These are phyloP conservation scores for Strombidium stylifer DNA, from an alignment of 73 alveolate species.

Conservation along the genomic window DNA sequence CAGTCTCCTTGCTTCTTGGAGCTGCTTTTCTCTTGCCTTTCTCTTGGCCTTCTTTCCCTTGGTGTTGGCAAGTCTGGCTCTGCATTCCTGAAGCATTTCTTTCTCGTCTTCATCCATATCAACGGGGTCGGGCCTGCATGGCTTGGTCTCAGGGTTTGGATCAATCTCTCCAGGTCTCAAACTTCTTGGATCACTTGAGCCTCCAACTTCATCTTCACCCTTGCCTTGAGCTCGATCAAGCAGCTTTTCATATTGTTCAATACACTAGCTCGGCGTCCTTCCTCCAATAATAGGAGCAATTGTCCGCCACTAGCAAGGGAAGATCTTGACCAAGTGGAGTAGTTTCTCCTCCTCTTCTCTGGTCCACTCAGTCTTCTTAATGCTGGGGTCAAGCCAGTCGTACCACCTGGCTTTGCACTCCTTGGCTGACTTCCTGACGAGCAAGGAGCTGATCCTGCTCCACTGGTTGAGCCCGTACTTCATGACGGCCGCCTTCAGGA, in stretches of 20 bases:
- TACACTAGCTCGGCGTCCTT: constrained; percentile 98
- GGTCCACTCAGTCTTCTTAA: constrained; percentile 98
- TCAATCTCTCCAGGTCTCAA: constrained; percentile 99
- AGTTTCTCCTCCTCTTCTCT: constrained; percentile 99
- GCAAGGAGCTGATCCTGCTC: constrained; percentile 96
- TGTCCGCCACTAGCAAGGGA: constrained; percentile 99
- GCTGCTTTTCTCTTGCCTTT: constrained; percentile 98
- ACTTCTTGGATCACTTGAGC: constrained; percentile 98
- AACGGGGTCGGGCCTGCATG: constrained; percentile 99
- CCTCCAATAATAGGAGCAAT: constrained; percentile 99
- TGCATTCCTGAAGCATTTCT: constrained; percentile 98
- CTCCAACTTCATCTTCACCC: constrained; percentile 87
- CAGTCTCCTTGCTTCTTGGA: constrained; percentile 99
- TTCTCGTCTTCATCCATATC: constrained; percentile 99
- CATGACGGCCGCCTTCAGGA: constrained; percentile 99
- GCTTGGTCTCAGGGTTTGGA: constrained; percentile 99
- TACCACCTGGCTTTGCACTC: constrained; percentile 99
- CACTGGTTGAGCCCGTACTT: constrained; percentile 99
- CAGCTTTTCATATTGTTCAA: constrained; percentile 97
- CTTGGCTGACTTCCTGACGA: constrained; percentile 98
- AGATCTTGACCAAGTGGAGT: constrained; percentile 97
- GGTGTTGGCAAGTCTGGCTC: constrained; percentile 99
- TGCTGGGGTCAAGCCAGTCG: constrained; percentile 99
- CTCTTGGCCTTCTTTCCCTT: constrained; percentile 99
- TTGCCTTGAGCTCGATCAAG: constrained; percentile 98